A percentile compares a stretch with the other conserved stretches of the same genome.
phyloP scores from a whole-genome alignment of 805 yeast genomes.

The Komagataella mondaviorum region DNA sequence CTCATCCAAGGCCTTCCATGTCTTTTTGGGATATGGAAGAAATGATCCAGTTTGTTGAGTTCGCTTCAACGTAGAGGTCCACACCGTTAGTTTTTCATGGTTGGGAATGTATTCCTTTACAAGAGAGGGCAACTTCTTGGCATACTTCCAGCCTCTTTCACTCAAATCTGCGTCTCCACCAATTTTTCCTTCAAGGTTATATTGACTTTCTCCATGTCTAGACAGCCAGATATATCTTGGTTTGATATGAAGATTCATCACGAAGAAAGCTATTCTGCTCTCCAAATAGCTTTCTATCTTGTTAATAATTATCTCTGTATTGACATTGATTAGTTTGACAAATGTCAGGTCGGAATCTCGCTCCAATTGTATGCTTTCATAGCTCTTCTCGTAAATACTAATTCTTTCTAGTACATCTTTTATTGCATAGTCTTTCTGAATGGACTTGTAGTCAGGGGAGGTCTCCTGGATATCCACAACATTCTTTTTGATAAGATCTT shows the following conservation, averaged over 20 bases:
- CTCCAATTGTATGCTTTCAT: conserved; percentile 58
- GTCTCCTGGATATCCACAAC: conserved; percentile 78
- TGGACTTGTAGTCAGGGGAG: conserved; percentile 66
- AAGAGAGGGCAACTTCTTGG: conserved; percentile 65
- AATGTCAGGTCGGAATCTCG: conserved; percentile 60
- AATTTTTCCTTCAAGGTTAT: conserved; percentile 84
- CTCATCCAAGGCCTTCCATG: conserved; percentile 96
- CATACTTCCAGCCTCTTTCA: conserved; percentile 75
- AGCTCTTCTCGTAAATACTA: conserved; percentile 54
- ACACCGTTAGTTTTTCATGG: conserved; percentile 63
- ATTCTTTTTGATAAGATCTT: conserved; percentile 63
- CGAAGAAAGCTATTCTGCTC: conserved; percentile 85
- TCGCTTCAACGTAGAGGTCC: conserved; percentile 89
- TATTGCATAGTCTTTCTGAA: conserved; percentile 60
- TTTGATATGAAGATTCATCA: conserved; percentile 89
- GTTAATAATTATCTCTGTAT: conserved; percentile 80
- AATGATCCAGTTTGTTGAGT: conserved; percentile 86
- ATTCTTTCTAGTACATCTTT: conserved; percentile 65
- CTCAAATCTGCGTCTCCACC: conserved; percentile 90
- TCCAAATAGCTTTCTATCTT: conserved; percentile 80
- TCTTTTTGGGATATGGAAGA: conserved; percentile 69
- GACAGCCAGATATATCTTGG: conserved; percentile 90
- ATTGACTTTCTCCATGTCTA: conserved; percentile 91
- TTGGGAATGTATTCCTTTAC: conserved; percentile 54
- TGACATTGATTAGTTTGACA: conserved; percentile 78